Percentiles rank a stretch among this genome's conserved stretches.
Evolutionary conservation across 169 alveolate genomes (phyloP).

Genomic region (Cryptosporidium ryanae): DNA sequence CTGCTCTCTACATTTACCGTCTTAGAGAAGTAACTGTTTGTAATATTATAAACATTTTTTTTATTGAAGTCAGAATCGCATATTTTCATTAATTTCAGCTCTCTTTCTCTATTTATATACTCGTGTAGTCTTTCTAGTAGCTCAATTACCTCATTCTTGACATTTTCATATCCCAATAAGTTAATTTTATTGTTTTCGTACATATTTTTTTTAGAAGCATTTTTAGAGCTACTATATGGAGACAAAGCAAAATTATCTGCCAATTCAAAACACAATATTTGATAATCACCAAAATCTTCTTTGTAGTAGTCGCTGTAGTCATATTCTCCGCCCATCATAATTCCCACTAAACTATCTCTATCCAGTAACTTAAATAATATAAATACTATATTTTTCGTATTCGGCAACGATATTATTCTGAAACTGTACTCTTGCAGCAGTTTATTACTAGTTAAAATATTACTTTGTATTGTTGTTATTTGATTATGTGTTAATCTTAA

Average conservation of each 20-base stretch:
- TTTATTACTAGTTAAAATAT: neutral
- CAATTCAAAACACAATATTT: neutral
- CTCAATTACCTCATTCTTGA: neutral
- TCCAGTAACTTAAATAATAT: conserved; percentile 2
- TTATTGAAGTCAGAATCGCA: neutral
- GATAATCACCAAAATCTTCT: neutral
- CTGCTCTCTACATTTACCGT: neutral
- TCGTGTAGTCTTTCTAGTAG: conserved; percentile 1
- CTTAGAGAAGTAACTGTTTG: conserved; percentile 8
- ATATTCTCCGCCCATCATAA: neutral
- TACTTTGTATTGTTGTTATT: conserved; percentile 7
- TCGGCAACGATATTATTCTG: conserved; percentile 13
- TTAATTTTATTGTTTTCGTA: neutral
- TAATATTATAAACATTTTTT: neutral
- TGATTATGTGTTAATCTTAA: conserved; percentile 17
- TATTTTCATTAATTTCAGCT: neutral
- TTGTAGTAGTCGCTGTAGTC: neutral
- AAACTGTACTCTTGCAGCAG: neutral
- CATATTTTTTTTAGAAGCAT: neutral
- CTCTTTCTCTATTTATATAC: conserved; percentile 14
- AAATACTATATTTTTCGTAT: neutral
- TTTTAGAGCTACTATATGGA: neutral
- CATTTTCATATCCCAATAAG: neutral
- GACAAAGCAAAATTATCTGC: neutral
- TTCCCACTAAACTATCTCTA: neutral